These are phyloP conservation scores for Kodamaea jinghongensis DNA, from an alignment of 805 yeast species.

Conservation along the genomic window DNA sequence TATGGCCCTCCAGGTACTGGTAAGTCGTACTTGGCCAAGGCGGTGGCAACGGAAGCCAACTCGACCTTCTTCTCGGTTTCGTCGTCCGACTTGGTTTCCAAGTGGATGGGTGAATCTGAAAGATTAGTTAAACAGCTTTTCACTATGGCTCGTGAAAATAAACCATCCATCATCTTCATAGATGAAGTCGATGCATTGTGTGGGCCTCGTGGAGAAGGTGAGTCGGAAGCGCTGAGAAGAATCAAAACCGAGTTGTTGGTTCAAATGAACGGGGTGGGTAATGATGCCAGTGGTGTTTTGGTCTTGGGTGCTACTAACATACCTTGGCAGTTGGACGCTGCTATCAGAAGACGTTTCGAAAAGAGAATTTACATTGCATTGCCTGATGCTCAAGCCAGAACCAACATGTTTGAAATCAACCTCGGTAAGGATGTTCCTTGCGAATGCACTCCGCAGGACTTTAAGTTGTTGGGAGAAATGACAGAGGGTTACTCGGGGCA, in stretches of 20 bases:
- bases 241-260: slow-evolving; percentile 94
- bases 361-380: slow-evolving; percentile 90
- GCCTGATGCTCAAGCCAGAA: slow-evolving; percentile 91
- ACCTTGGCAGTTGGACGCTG: slow-evolving; percentile 98
- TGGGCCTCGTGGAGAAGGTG: slow-evolving; percentile 98
- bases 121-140: slow-evolving; percentile 93
- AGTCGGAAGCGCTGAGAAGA: slow-evolving; percentile 92
- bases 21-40: slow-evolving; percentile 94
- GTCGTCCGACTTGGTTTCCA: slow-evolving; percentile 93
- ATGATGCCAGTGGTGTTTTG: slow-evolving; percentile 86
- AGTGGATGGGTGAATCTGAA: slow-evolving; percentile 99
- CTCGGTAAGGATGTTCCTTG: slow-evolving; percentile 84
- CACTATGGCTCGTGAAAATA: slow-evolving; percentile 93
- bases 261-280: slow-evolving; percentile 99
- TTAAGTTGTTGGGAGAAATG: slow-evolving; percentile 77
- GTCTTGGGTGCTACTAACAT: slow-evolving; percentile 97
- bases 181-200: slow-evolving; percentile 98
- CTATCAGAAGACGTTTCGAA: slow-evolving; percentile 94
- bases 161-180: slow-evolving; percentile 92
- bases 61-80: slow-evolving; percentile 95
- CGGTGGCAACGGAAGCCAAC: slow-evolving; percentile 97
- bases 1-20: slow-evolving; percentile 93
- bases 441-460: slow-evolving; percentile 68
- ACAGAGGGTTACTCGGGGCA: slow-evolving; percentile 98
- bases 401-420: slow-evolving; percentile 90